Percentiles rank a stretch among this genome's conserved stretches.
Conservation (phyloP, 805 yeast species). For the Yamadazyma akitaensis region DNA sequence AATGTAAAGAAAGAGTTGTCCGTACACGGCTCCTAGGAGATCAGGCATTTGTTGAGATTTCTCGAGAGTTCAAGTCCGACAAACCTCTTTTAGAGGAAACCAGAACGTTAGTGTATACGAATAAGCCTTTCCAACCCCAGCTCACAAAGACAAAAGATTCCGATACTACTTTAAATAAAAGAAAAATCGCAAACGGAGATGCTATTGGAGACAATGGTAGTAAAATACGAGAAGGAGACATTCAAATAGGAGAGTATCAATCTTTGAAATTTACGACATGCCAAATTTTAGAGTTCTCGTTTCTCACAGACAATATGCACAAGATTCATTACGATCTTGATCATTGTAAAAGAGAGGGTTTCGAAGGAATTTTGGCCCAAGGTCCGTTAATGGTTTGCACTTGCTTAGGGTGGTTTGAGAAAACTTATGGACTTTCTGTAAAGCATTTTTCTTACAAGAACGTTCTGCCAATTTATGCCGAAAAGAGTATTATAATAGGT, state of each 20-base stretch:
- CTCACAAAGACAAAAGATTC: slow-evolving; percentile 1
- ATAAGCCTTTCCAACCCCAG: slow-evolving; percentile 23
- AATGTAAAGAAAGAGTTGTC: slow-evolving; percentile 53
- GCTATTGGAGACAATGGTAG: background rate
- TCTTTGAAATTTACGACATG: background rate
- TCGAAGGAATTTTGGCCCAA: slow-evolving; percentile 63
- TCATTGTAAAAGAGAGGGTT: slow-evolving; percentile 59
- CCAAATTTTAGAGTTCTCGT: slow-evolving; percentile 54
- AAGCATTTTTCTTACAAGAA: slow-evolving; percentile 2
- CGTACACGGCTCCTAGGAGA: slow-evolving; percentile 32
- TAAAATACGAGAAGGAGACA: background rate
- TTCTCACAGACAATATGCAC: slow-evolving; percentile 80
- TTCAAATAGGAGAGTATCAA: background rate
- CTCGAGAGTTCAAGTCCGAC: slow-evolving; percentile 29
- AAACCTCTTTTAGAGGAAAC: slow-evolving; percentile 40
- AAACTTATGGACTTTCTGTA: background rate
- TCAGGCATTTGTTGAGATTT: slow-evolving; percentile 52
- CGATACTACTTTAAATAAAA: background rate
- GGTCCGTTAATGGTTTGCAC: slow-evolving; percentile 77
- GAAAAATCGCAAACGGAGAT: background rate
- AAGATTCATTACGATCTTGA: slow-evolving; percentile 68
- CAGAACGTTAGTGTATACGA: slow-evolving; percentile 61
- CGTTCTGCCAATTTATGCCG: background rate
- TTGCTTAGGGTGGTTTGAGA: slow-evolving; percentile 49
- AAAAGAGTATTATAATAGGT: background rate